Conservation (phyloP, 2,329 filamentous ascomycete genomes). For the Lecanosticta acicola region DNA sequence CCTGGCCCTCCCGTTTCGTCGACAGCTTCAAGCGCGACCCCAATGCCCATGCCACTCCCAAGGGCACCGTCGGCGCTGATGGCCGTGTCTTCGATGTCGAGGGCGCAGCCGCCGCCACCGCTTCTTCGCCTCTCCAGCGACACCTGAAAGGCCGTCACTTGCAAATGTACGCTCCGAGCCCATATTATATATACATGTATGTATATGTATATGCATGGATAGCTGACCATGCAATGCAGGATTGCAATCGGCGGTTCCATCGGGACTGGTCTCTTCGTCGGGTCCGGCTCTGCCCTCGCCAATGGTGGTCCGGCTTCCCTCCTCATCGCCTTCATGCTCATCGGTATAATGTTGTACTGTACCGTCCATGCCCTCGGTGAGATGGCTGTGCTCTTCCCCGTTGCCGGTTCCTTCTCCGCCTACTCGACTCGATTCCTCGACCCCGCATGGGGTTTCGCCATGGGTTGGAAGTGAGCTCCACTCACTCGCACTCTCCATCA, state of each 20-base stretch:
- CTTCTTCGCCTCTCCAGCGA: constrained; percentile 67
- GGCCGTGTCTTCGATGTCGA: constrained; percentile 60
- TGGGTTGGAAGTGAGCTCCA: constrained; percentile 30
- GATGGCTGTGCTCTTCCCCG: constrained; percentile 33
- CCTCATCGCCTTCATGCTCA: constrained; percentile 29
- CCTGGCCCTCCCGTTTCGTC: constrained; percentile 39
- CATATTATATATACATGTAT: no score
- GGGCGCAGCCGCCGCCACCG: constrained; percentile 55
- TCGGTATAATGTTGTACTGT: constrained; percentile 32
- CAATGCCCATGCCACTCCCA: constrained; percentile 47
- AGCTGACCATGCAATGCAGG: no score
- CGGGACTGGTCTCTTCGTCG: constrained; percentile 34
- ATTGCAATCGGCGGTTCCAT: constrained; percentile 23
- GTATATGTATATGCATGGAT: no score
- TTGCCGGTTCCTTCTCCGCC: constrained; percentile 33
- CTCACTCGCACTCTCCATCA: constrained; percentile 1
- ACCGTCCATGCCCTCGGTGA: constrained; percentile 33
- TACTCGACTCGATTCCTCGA: constrained; percentile 34
- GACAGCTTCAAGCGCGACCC: constrained; percentile 62
- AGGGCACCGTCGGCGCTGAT: constrained; percentile 45
- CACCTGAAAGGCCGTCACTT: constrained; percentile 75
- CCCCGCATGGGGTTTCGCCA: constrained; percentile 34
- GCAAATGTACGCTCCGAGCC: constrained; percentile 99
- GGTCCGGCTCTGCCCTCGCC: constrained; percentile 29
- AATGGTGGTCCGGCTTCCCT: constrained; percentile 33